Conservation (phyloP, 768 basidiomycete species). For the Hygrophorus pudorinus region DNA sequence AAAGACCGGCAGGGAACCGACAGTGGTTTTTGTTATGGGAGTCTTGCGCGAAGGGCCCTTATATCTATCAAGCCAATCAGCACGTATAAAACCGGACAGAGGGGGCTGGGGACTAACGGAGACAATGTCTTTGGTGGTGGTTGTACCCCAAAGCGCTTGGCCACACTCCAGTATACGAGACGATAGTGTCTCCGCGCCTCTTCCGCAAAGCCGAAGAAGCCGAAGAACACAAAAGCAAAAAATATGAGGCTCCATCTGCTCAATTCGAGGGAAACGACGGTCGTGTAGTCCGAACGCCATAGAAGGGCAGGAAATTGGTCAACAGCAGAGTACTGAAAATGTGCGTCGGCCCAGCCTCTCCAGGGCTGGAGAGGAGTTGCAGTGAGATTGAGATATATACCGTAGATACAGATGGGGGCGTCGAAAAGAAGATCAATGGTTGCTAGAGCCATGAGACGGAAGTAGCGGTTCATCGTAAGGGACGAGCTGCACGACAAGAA, state of each 20-base stretch:
- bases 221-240: conserved; percentile 50
- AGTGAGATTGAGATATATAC: conserved; percentile 25
- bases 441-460: conserved; percentile 50
- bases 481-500: conserved; percentile 26
- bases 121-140: not conserved
- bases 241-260: conserved; percentile 37
- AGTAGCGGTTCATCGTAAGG: conserved; percentile 38
- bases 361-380: conserved; percentile 27
- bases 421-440: conserved; percentile 35
- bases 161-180: conserved; percentile 25
- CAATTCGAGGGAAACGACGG: conserved; percentile 25
- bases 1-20: not conserved
- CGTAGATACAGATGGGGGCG: conserved; percentile 32
- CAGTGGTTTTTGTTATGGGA: too few species aligned
- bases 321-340: conserved; percentile 37
- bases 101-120: too few species aligned
- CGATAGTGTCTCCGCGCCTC: conserved; percentile 50
- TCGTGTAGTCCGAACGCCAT: conserved; percentile 27
- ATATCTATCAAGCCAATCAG: too few species aligned
- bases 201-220: conserved; percentile 56
- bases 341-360: conserved; percentile 41
- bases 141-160: conserved; percentile 26
- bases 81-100: too few species aligned
- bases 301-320: conserved; percentile 28
- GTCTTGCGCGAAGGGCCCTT: too few species aligned